Percentiles rank a stretch among this genome's conserved stretches.
These are phyloP conservation scores for Naganishia vishniacii DNA, from an alignment of 768 basidiomycete species.

Conservation along the genomic window DNA sequence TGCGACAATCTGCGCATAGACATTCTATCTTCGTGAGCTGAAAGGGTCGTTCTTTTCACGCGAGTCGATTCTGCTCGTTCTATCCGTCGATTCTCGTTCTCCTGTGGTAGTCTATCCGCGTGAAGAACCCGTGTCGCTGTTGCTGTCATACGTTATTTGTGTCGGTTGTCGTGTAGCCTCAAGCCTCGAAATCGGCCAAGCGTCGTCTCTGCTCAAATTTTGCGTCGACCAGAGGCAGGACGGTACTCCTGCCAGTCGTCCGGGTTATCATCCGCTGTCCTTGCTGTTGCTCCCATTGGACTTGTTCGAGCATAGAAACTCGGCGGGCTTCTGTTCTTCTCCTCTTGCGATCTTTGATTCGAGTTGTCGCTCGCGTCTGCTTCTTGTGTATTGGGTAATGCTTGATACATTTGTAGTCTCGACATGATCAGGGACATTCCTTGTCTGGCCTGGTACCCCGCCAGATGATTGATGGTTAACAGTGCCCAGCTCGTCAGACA, in stretches of 20 bases:
- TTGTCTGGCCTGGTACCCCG: constrained; percentile 38
- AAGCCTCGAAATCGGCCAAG: too few relatives aligned
- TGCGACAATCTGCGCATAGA: too few relatives aligned
- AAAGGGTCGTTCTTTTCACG: too few relatives aligned
- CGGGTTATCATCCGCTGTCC: too few relatives aligned
- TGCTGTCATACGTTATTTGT: too few relatives aligned
- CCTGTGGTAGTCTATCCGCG: too few relatives aligned
- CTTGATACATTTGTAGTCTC: constrained; percentile 71
- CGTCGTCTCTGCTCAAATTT: neutral
- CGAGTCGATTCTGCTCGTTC: too few relatives aligned
- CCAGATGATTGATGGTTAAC: neutral
- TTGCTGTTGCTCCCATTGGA: neutral
- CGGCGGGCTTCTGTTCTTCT: constrained; percentile 5
- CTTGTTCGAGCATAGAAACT: neutral
- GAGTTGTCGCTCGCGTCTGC: constrained; percentile 26
- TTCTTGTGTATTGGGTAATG: constrained; percentile 50
- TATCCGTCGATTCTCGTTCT: too few relatives aligned
- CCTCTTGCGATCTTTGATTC: neutral
- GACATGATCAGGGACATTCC: constrained; percentile 77
- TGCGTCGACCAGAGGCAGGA: neutral
- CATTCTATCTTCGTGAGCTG: too few relatives aligned
- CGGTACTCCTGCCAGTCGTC: constrained; percentile 16
- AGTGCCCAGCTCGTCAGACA: too few relatives aligned
- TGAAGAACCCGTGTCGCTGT: too few relatives aligned
- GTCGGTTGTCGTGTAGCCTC: too few relatives aligned